Evolutionary conservation across 257 asterid genomes (phyloP), one percentile per base, ranked within the genome.

Genomic region (Solanum dulcamara): DNA sequence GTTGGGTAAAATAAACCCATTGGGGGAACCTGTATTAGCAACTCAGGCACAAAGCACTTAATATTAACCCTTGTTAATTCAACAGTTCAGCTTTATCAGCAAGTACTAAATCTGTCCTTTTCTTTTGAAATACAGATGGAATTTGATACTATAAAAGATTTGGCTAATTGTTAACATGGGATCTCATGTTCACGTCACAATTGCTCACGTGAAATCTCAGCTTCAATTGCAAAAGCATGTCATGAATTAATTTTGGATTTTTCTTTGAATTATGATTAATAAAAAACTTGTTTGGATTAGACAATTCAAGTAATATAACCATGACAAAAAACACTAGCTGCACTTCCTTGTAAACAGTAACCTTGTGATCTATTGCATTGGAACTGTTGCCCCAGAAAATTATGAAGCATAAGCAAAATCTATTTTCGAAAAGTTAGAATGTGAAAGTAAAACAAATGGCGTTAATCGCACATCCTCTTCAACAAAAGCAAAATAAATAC

Each of bases 1-100:
- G 72, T 89, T 38, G 98, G 99, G 88, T 93, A 95, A 90, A 97
- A 96, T 91, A 96, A 91, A 87, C 99, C 98, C 99, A 96, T 96
- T 15, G 98, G 99, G 66, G 99, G 98, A 85, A 96, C 99, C 99
- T 95, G 90, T 85, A 66, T 87, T 79, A 67, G 87, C 81, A 85
- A 86, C 77, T 85, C 59, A 89, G 59, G 59, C 70, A 82, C n/a
- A 74, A 30, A 50, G 6, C 38, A 81, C 67, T 33, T 59, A 46
- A 30, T 12, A 81, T 77, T 53, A 81, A 46, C 44, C 57, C 55
- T 62, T 46, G 14, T 7, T 5, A 11, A 38, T 26, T 77, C 42
- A 79, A 79, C 42, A 3, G 26, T 70, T 82, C 60, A 60, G 40
- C 51, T 81, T 72, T 24, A 79, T 17, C 64, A 30, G 82, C 64